These are phyloP conservation scores for Dalbergia oliveri DNA, from an alignment of 306 rosid genomes.

Conservation along the genomic window DNA sequence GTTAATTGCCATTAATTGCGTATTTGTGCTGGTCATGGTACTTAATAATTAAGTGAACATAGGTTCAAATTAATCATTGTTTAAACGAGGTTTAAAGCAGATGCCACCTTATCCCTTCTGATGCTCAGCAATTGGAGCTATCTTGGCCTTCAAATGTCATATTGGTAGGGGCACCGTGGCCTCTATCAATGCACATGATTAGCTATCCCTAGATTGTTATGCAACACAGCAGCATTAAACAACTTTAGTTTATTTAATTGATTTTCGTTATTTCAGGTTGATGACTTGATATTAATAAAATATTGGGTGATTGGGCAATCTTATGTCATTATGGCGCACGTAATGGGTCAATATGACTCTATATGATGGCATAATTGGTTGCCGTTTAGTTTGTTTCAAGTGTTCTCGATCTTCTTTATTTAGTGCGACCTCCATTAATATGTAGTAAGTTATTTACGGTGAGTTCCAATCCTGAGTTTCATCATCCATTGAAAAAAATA, in stretches of 20 bases:
- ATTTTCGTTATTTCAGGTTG: conserved; percentile 1
- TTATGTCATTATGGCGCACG: conserved; percentile 28
- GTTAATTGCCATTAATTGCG: no score
- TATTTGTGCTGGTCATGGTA: conserved; percentile 21
- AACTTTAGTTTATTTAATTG: background rate
- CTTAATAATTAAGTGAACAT: conserved; percentile 50
- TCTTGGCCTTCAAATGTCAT: conserved; percentile 35
- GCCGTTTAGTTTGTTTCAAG: conserved; percentile 26
- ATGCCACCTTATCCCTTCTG: conserved; percentile 53
- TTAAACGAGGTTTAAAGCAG: conserved; percentile 47
- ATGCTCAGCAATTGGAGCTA: no score
- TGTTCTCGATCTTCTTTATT: conserved; percentile 13
- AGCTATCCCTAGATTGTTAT: conserved; percentile 7
- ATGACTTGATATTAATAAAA: background rate
- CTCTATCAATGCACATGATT: conserved; percentile 47
- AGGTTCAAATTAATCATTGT: conserved; percentile 46
- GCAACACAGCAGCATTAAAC: background rate
- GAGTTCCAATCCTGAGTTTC: background rate
- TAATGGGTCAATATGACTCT: conserved; percentile 14
- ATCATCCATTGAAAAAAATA: background rate
- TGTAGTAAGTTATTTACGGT: background rate
- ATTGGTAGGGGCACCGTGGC: conserved; percentile 53
- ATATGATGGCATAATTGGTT: conserved; percentile 5
- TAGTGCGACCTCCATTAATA: conserved; percentile 45
- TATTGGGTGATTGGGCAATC: background rate